Conservation (phyloP, 495 filamentous ascomycete genomes). For the Tuber brumale region DNA sequence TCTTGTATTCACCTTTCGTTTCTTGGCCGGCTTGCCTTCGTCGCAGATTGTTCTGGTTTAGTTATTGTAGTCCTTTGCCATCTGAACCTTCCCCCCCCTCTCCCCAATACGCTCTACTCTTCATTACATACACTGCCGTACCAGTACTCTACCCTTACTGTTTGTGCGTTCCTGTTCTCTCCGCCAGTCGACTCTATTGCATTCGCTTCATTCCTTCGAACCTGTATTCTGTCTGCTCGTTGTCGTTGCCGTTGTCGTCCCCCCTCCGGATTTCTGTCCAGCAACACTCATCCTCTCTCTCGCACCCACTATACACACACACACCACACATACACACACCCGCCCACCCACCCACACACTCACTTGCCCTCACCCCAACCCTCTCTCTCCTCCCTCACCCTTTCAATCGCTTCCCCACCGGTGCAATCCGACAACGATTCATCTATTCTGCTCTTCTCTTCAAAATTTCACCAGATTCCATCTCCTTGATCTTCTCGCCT, state of each 20-base stretch:
- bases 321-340: conserved; percentile 36
- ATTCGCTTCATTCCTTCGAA: not conserved
- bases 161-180: not conserved
- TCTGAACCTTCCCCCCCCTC: not conserved
- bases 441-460: not conserved
- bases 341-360: conserved; percentile 39
- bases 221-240: not conserved
- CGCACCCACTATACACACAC: not conserved
- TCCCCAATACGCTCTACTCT: not conserved
- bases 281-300: not conserved
- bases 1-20: conserved; percentile 2
- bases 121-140: not conserved
- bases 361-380: conserved; percentile 40
- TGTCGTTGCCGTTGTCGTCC: conserved; percentile 3
- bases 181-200: not conserved
- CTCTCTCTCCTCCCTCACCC: conserved; percentile 11
- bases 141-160: not conserved
- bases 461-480: conserved; percentile 5
- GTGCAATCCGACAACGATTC: conserved; percentile 14
- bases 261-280: conserved; percentile 4
- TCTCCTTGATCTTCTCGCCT: conserved; percentile 23
- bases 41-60: not conserved
- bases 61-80: not conserved
- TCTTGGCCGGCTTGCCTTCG: not conserved
- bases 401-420: conserved; percentile 11